Evolutionary conservation across 2,329 filamentous ascomycete genomes (phyloP), one percentile per base, ranked within the genome.

Genomic region (Exophiala oligosperma): DNA sequence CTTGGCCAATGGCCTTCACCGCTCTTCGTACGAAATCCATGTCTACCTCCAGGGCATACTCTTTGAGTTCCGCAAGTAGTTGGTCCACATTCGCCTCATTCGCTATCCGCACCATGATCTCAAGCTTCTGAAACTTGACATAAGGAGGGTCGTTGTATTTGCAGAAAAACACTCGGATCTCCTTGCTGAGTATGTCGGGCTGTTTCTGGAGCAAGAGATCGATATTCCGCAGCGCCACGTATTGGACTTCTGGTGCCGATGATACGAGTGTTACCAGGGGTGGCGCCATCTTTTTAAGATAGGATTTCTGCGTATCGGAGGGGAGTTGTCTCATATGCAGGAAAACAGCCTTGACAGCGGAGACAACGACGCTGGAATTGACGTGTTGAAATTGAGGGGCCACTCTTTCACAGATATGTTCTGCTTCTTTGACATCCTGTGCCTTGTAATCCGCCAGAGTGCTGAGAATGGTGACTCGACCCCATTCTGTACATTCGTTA

Each of bases 71-170:
- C 9, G 92, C 90, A 14, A 99, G 80, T 26, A 99, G 81, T 71
- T 97, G 94, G 70, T 99, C 94, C 60, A 93, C 93, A 71, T 97
- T 99, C 71, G 88, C 89, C 67, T 97, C 92, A 76, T 97, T 97
- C 61, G 93, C 91, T 86, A 99, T 97, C 74, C 94, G 88, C 49
- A 99, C 93, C 94, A 99, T 97, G 63, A 97, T 97, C 72, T 99
- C 94, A 50, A 99, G 84, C 72, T 99, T 99, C 72, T 96, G 90
- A 60, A 99, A 86, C 75, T 99, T 99, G 69, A 99, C 87, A 72
- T 99, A 99, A 23, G 92, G 92, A 1, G 94, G 93, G 68, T 99
- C 94, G 72, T 97, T 97, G 79, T 99, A 99, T 77, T 99, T 99
- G 87, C 94, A 99, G 79, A 99, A 99, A 79, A 99, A 99, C 7